phyloP scores from a whole-genome alignment of 352 stramenopile genomes.

The Phytophthora crassamura region DNA sequence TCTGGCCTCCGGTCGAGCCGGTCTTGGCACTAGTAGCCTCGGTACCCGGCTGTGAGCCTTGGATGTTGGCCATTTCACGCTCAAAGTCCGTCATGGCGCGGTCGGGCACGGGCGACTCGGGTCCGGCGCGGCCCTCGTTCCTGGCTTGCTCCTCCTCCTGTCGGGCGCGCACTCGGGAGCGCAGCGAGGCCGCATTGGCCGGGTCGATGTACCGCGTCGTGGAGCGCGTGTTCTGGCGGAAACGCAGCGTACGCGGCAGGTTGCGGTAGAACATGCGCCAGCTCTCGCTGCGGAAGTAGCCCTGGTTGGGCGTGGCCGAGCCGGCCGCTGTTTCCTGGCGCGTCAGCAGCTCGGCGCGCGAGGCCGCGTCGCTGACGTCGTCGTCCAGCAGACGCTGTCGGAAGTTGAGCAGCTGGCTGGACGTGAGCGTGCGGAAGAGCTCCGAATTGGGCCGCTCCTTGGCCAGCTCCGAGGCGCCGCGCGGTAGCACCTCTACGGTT shows the following conservation, averaged over 20 bases:
- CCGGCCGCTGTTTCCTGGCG: slow-evolving; percentile 5
- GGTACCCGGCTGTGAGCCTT: slow-evolving; percentile 12
- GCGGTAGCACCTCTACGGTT: slow-evolving; percentile 73
- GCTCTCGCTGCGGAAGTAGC: slow-evolving; percentile 44
- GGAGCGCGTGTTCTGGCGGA: slow-evolving; percentile 78
- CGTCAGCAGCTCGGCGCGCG: slow-evolving; percentile 25
- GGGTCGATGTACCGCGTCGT: slow-evolving; percentile 82
- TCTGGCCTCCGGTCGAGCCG: slow-evolving; percentile 13
- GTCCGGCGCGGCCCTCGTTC: slow-evolving; percentile 34
- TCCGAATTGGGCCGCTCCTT: slow-evolving; percentile 62
- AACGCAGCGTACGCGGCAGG: slow-evolving; percentile 68
- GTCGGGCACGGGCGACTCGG: slow-evolving; percentile 27
- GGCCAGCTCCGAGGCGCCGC: slow-evolving; percentile 35
- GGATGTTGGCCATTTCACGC: slow-evolving; percentile 48
- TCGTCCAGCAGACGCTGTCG: slow-evolving; percentile 67
- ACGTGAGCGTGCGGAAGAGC: slow-evolving; percentile 79
- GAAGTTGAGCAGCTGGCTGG: slow-evolving; percentile 63
- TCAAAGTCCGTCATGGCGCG: slow-evolving; percentile 62
- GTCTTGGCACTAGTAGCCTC: slow-evolving; percentile 24
- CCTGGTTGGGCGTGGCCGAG: slow-evolving; percentile 16
- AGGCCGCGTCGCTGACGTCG: slow-evolving; percentile 34
- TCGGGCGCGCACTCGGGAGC: slow-evolving; percentile 57
- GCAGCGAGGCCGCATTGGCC: slow-evolving; percentile 68
- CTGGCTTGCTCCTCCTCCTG: slow-evolving; percentile 57
- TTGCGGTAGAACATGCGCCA: slow-evolving; percentile 77